Conservation (phyloP, 345 rosid species). For the Gossypium sturtianum region DNA sequence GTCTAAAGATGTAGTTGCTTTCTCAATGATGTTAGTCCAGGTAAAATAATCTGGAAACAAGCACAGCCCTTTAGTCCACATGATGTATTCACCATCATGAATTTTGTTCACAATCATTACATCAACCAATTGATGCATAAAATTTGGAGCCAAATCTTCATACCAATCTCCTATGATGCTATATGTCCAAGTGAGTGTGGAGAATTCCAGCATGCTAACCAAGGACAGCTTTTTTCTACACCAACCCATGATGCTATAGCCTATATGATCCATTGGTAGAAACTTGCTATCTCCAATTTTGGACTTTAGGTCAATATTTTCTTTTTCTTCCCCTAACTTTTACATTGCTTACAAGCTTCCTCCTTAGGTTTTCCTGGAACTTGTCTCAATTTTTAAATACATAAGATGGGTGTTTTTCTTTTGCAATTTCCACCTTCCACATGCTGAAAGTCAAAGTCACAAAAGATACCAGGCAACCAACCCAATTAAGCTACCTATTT, state of each 20-base stretch:
- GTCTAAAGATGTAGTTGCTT: not conserved
- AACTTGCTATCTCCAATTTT: not conserved
- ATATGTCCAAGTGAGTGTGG: not conserved
- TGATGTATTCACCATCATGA: not conserved
- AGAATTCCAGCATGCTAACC: not conserved
- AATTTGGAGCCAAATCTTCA: not conserved
- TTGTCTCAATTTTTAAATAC: not conserved
- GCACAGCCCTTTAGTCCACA: not conserved
- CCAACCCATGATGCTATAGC: not conserved
- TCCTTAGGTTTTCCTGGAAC: not conserved
- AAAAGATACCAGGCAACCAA: slow-evolving; percentile 7
- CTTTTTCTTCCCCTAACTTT: not conserved
- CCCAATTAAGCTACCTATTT: not conserved
- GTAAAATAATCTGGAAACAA: not conserved
- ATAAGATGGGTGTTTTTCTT: too few species aligned
- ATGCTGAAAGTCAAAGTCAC: not conserved
- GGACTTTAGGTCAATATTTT: not conserved
- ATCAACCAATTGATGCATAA: slow-evolving; percentile 12
- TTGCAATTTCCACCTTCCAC: not conserved
- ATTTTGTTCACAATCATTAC: slow-evolving; percentile 5
- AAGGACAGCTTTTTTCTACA: not conserved
- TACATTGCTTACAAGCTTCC: not conserved
- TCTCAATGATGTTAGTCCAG: not conserved
- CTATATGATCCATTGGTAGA: not conserved
- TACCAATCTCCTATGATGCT: not conserved